Conservation (phyloP, 2,329 filamentous ascomycete genomes). For the Chaetomium globosum region DNA sequence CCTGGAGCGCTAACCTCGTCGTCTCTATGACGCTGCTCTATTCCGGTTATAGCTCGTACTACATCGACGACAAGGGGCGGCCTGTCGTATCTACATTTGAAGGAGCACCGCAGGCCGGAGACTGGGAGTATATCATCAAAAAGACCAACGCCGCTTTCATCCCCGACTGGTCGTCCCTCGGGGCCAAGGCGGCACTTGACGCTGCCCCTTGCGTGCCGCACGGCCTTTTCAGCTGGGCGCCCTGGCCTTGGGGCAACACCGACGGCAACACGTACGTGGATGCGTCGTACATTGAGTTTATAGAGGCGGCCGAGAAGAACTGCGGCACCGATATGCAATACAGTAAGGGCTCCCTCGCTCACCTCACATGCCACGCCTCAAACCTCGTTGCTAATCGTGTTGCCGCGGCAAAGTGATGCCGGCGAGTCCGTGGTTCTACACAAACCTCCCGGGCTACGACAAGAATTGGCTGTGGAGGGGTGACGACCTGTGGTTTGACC, state of each 20-base stretch:
- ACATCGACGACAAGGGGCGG: conserved; percentile 27
- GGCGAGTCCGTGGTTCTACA: conserved; percentile 63
- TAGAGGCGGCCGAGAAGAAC: conserved; percentile 31
- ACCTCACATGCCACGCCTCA: too few relatives aligned
- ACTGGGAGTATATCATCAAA: conserved; percentile 50
- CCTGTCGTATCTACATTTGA: conserved; percentile 58
- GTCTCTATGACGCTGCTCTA: not conserved
- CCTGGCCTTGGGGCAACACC: conserved; percentile 43
- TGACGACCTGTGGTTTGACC: conserved; percentile 58
- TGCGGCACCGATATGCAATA: too few relatives aligned
- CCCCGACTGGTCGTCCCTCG: conserved; percentile 51
- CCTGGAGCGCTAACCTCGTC: not conserved
- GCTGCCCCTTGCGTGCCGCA: conserved; percentile 37
- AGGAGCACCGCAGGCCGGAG: conserved; percentile 45
- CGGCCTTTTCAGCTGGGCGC: conserved; percentile 46
- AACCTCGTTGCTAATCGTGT: too few relatives aligned
- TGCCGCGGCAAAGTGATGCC: conserved; percentile 55
- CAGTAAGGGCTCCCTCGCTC: too few relatives aligned
- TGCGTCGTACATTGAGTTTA: conserved; percentile 40
- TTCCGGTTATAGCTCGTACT: not conserved
- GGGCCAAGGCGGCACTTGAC: conserved; percentile 38
- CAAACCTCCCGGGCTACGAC: conserved; percentile 44
- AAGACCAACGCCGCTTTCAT: conserved; percentile 45
- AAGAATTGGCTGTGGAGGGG: conserved; percentile 55
- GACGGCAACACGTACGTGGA: conserved; percentile 43